Evolutionary conservation across 805 yeast species (phyloP).

Genomic region (Zygosaccharomyces pseudorouxii): DNA sequence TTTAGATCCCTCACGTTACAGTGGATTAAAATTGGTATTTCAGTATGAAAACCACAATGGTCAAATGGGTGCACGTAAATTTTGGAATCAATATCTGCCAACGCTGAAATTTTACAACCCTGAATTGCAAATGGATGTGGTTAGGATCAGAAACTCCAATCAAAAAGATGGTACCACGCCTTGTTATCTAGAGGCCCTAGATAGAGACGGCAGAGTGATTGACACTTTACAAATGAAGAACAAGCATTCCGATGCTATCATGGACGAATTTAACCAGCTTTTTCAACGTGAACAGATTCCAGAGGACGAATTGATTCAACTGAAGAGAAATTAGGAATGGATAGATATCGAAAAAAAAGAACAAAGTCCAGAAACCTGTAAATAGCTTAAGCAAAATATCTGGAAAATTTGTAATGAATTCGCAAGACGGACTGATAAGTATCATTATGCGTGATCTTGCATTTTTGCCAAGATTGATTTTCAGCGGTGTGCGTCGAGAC

Average conservation of each 20-base stretch:
- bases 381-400: not conserved
- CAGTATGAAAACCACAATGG: conserved; percentile 47
- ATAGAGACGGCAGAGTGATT: conserved; percentile 17
- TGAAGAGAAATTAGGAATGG: conserved; percentile 1
- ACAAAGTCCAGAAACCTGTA: not conserved
- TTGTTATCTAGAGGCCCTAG: conserved; percentile 24
- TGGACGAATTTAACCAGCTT: conserved; percentile 48
- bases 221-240: conserved; percentile 50
- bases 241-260: conserved; percentile 47
- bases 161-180: conserved; percentile 27
- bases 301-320: conserved; percentile 38
- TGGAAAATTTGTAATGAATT: not conserved
- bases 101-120: conserved; percentile 82
- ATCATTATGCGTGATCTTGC: not conserved
- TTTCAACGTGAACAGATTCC: conserved; percentile 53
- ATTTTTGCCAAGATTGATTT: not conserved
- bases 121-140: conserved; percentile 54
- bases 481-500: not conserved
- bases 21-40: conserved; percentile 49
- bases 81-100: conserved; percentile 73
- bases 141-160: conserved; percentile 43
- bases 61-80: conserved; percentile 63
- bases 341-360: not conserved
- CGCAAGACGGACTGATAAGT: not conserved
- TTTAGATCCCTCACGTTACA: conserved; percentile 22